Evolutionary conservation across 768 basidiomycete species (phyloP).

Genomic region (Pleurotus giganteus): DNA sequence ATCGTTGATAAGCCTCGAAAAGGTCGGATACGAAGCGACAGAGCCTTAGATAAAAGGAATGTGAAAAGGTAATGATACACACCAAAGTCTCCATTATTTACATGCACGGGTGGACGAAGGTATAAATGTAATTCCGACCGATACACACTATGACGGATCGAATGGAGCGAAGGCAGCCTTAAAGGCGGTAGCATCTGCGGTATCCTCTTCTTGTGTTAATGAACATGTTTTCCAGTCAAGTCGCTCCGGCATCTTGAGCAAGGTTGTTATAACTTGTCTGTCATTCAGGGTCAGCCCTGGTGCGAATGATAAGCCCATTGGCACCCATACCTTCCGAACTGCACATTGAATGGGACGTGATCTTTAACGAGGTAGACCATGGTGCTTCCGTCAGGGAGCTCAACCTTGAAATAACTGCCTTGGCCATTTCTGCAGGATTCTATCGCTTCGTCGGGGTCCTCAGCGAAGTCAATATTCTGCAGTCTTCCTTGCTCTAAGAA

Average conservation of each 20-base stretch:
- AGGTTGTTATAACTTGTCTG: constrained; percentile 77
- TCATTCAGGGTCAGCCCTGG: constrained; percentile 2
- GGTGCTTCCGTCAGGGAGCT: constrained; percentile 81
- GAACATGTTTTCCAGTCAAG: constrained; percentile 92
- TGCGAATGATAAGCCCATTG: background rate
- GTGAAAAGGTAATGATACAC: constrained; percentile 44
- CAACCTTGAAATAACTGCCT: constrained; percentile 87
- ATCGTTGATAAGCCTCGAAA: constrained; percentile 23
- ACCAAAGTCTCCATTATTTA: background rate
- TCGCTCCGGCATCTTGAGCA: constrained; percentile 76
- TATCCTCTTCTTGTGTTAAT: constrained; percentile 83
- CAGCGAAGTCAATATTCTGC: constrained; percentile 72
- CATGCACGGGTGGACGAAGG: background rate
- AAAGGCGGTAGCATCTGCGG: constrained; percentile 77
- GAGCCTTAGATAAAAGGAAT: constrained; percentile 52
- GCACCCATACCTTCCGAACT: constrained; percentile 82
- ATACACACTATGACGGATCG: constrained; percentile 42
- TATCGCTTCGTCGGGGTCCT: constrained; percentile 63
- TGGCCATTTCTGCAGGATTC: constrained; percentile 47
- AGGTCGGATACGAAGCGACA: constrained; percentile 51
- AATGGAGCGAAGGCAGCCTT: constrained; percentile 80
- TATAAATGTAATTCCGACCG: background rate
- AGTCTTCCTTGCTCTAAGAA: constrained; percentile 71
- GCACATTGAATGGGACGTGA: constrained; percentile 77
- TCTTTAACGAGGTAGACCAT: constrained; percentile 85